Conservation (phyloP, 768 basidiomycete species). For the Pleurotus pulmonarius region DNA sequence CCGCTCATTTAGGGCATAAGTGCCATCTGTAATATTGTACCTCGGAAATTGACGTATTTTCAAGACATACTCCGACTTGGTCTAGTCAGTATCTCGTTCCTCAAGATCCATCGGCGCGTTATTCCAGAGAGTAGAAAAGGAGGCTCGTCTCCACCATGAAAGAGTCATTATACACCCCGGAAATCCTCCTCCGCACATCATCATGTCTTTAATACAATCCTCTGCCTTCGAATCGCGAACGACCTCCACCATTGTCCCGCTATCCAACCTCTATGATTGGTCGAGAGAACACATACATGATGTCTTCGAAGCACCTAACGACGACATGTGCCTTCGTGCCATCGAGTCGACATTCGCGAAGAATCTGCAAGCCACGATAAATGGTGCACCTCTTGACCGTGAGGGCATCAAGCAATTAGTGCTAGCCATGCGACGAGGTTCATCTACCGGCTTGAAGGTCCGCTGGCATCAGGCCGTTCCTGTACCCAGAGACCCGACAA, state of each 20-base stretch:
- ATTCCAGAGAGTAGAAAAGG: slow-evolving; percentile 8
- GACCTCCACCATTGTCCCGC: slow-evolving; percentile 12
- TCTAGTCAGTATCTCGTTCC: slow-evolving; percentile 1
- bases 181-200: slow-evolving; percentile 2
- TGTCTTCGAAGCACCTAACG: slow-evolving; percentile 48
- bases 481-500: slow-evolving; percentile 34
- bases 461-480: slow-evolving; percentile 46
- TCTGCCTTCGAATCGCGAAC: slow-evolving; percentile 8
- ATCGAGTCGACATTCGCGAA: slow-evolving; percentile 43
- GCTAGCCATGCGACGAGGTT: slow-evolving; percentile 34
- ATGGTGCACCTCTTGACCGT: slow-evolving; percentile 37
- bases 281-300: slow-evolving; percentile 43
- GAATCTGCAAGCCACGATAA: slow-evolving; percentile 34
- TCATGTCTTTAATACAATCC: slow-evolving; percentile 1
- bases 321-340: slow-evolving; percentile 37
- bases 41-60: slow-evolving; percentile 7
- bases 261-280: slow-evolving; percentile 45
- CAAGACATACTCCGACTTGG: slow-evolving; percentile 4
- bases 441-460: slow-evolving; percentile 38
- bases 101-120: slow-evolving; percentile 4
- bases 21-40: slow-evolving; percentile 1
- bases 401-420: slow-evolving; percentile 39
- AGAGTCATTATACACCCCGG: neutral
- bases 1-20: slow-evolving; percentile 6
- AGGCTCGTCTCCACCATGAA: neutral